Conservation (phyloP, 2,329 filamentous ascomycete genomes). For the Neopestalotiopsis sp. region DNA sequence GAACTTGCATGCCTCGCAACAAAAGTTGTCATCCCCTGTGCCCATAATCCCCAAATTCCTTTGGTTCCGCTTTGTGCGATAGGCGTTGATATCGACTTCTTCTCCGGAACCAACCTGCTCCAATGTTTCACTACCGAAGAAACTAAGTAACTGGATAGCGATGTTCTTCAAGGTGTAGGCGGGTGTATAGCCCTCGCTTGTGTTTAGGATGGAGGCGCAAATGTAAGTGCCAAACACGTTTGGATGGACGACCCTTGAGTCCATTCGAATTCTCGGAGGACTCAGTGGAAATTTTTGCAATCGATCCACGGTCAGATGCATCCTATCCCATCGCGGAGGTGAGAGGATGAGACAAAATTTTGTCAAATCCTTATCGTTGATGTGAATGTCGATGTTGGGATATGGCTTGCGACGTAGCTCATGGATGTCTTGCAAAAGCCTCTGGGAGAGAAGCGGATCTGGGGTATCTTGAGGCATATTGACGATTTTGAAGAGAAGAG, state of each 20-base stretch:
- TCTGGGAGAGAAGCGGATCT: constrained; percentile 23
- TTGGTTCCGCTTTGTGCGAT: constrained; percentile 21
- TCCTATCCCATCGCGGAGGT: constrained; percentile 41
- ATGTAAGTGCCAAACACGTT: constrained; percentile 51
- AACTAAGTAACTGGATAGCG: constrained; percentile 57
- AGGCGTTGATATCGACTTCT: constrained; percentile 32
- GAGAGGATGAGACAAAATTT: constrained; percentile 50
- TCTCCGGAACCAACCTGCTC: constrained; percentile 42
- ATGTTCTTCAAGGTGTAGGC: constrained; percentile 57
- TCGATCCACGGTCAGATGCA: constrained; percentile 48
- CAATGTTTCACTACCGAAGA: constrained; percentile 53
- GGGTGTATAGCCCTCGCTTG: constrained; percentile 48
- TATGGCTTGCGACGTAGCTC: constrained; percentile 52
- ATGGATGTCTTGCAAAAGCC: constrained; percentile 49
- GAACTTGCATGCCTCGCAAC: constrained; percentile 35
- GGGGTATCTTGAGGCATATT: neutral
- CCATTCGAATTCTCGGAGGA: constrained; percentile 46
- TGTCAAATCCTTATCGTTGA: constrained; percentile 41
- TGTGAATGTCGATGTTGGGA: constrained; percentile 49
- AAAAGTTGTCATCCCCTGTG: constrained; percentile 22
- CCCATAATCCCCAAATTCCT: neutral
- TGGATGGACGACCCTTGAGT: constrained; percentile 48
- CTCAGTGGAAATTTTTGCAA: constrained; percentile 45
- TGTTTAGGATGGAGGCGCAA: constrained; percentile 53
- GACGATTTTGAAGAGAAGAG: neutral